A percentile compares a stretch with the other conserved stretches of the same genome.
Conservation (phyloP, 2,329 filamentous ascomycete genomes). For the Fusarium sp. region DNA sequence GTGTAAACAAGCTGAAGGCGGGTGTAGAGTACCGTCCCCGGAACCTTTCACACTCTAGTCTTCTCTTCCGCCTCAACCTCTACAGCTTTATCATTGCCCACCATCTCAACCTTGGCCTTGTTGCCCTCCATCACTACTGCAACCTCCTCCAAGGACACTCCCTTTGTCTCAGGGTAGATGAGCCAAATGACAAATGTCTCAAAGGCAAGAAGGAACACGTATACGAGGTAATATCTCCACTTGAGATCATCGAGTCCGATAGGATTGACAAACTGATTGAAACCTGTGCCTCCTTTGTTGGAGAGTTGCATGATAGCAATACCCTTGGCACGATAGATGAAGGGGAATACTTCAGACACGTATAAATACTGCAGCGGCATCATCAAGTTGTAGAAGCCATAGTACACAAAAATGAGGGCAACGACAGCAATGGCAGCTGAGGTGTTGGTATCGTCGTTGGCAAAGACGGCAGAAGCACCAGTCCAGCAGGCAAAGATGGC, state of each 20-base stretch:
- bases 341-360: slow-evolving; percentile 43
- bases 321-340: slow-evolving; percentile 31
- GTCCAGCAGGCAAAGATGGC: slow-evolving; percentile 43
- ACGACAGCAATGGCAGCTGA: slow-evolving; percentile 42
- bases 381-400: slow-evolving; percentile 48
- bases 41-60: no score
- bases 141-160: slow-evolving; percentile 20
- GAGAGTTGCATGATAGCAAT: slow-evolving; percentile 34
- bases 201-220: slow-evolving; percentile 16
- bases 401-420: slow-evolving; percentile 51
- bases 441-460: slow-evolving; percentile 32
- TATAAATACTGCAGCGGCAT: slow-evolving; percentile 46
- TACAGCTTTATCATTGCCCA: not conserved
- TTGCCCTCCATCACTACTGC: slow-evolving; percentile 19
- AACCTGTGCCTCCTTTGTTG: slow-evolving; percentile 23
- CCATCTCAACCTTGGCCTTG: slow-evolving; percentile 15
- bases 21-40: no score
- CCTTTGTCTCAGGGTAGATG: slow-evolving; percentile 20
- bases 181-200: slow-evolving; percentile 28
- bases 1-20: no score
- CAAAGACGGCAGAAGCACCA: slow-evolving; percentile 41
- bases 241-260: slow-evolving; percentile 23
- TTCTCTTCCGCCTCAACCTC: not conserved
- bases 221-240: slow-evolving; percentile 35
- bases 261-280: slow-evolving; percentile 35